Evolutionary conservation across 768 basidiomycete species (phyloP).

Genomic region (Tulasnella sp.): DNA sequence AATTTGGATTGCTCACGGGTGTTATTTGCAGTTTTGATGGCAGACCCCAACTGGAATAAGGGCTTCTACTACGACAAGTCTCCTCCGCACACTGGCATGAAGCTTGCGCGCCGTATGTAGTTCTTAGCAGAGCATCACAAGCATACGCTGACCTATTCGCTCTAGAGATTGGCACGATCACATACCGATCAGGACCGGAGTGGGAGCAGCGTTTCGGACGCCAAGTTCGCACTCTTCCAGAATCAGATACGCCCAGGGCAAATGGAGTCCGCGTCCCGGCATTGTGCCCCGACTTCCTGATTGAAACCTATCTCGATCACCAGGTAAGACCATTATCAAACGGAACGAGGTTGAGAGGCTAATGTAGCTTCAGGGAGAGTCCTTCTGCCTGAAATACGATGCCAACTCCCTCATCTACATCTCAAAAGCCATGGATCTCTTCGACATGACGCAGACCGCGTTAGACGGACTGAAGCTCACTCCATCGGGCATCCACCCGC

Average conservation of each 20-base stretch:
- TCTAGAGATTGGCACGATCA: slow-evolving; percentile 95
- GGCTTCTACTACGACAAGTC: slow-evolving; percentile 93
- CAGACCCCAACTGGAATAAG: slow-evolving; percentile 98
- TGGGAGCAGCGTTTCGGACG: slow-evolving; percentile 98
- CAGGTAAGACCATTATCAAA: slow-evolving; percentile 32
- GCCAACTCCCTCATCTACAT: slow-evolving; percentile 98
- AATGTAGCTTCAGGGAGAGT: slow-evolving; percentile 54
- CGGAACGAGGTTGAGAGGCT: not conserved
- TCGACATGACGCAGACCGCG: slow-evolving; percentile 80
- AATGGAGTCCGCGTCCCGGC: slow-evolving; percentile 22
- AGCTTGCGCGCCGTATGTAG: slow-evolving; percentile 81
- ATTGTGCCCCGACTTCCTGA: slow-evolving; percentile 93
- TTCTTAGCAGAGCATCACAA: slow-evolving; percentile 14
- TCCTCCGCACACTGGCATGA: slow-evolving; percentile 99
- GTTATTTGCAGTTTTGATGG: slow-evolving; percentile 75
- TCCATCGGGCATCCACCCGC: slow-evolving; percentile 18
- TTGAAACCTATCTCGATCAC: slow-evolving; percentile 97
- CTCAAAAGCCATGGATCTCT: slow-evolving; percentile 98
- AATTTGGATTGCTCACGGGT: not conserved
- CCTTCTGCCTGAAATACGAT: slow-evolving; percentile 97
- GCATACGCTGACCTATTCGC: not conserved
- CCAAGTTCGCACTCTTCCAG: slow-evolving; percentile 40
- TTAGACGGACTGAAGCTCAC: slow-evolving; percentile 55
- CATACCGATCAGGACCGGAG: slow-evolving; percentile 96
- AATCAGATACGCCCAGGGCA: slow-evolving; percentile 19